Percentiles rank a stretch among this genome's conserved stretches.
Conservation (phyloP, 345 rosid species). For the Lepidium didymum region DNA sequence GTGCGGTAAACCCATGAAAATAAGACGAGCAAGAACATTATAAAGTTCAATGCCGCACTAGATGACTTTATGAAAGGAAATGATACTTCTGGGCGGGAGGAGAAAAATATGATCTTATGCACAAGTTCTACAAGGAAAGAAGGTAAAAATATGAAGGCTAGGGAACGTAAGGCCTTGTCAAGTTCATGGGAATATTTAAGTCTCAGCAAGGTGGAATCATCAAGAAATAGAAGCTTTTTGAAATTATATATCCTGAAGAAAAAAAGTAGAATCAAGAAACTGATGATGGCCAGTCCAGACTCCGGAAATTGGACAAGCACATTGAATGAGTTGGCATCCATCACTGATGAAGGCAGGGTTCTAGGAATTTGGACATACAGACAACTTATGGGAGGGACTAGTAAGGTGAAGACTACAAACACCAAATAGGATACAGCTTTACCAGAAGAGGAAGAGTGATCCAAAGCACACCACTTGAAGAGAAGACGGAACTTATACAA, state of each 20-base stretch:
- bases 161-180: slow-evolving; percentile 51
- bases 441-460: slow-evolving; percentile 53
- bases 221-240: slow-evolving; percentile 59
- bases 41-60: slow-evolving; percentile 33
- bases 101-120: slow-evolving; percentile 57
- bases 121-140: slow-evolving; percentile 57
- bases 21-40: slow-evolving; percentile 46
- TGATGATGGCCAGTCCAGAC: slow-evolving; percentile 51
- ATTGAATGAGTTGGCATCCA: slow-evolving; percentile 43
- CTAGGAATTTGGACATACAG: slow-evolving; percentile 28
- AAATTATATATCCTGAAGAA: slow-evolving; percentile 49
- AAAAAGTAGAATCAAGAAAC: slow-evolving; percentile 45
- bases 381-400: slow-evolving; percentile 40
- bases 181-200: slow-evolving; percentile 47
- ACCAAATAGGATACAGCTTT: slow-evolving; percentile 42
- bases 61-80: slow-evolving; percentile 32
- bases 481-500: slow-evolving; percentile 44
- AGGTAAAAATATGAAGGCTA: slow-evolving; percentile 63
- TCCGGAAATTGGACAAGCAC: slow-evolving; percentile 56
- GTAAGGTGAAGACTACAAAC: slow-evolving; percentile 37
- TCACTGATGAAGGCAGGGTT: slow-evolving; percentile 16
- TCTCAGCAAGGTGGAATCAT: slow-evolving; percentile 46
- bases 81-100: slow-evolving; percentile 30
- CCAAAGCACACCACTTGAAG: slow-evolving; percentile 62
- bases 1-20: slow-evolving; percentile 69